These are phyloP conservation scores for Lanmaoa pseudosensibilis DNA, from an alignment of 768 basidiomycete species.

Conservation along the genomic window DNA sequence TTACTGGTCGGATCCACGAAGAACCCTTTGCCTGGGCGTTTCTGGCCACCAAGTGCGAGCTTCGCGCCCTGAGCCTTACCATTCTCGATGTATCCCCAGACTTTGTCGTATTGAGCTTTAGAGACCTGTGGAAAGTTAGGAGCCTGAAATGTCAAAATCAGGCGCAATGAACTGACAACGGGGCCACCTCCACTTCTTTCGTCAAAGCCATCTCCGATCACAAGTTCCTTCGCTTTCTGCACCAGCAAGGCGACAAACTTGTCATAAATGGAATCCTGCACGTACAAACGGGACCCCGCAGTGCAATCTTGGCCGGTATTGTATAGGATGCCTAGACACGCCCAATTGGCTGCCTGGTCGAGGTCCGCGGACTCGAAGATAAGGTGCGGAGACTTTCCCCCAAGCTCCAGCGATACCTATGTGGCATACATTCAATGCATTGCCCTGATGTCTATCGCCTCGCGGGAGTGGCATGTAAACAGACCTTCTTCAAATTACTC, in stretches of 20 bases:
- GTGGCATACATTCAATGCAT: constrained; percentile 11
- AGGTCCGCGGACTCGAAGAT: constrained; percentile 91
- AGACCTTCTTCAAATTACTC: constrained; percentile 90
- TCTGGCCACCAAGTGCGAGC: constrained; percentile 74
- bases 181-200: constrained; percentile 77
- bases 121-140: constrained; percentile 55
- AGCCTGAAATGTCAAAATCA: constrained; percentile 6
- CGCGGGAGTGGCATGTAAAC: constrained; percentile 29
- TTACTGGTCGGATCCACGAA: constrained; percentile 88
- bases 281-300: constrained; percentile 87
- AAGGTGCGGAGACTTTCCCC: constrained; percentile 89
- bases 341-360: constrained; percentile 84
- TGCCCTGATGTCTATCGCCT: constrained; percentile 18
- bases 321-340: constrained; percentile 81
- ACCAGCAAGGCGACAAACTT: constrained; percentile 71
- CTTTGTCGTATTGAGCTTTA: constrained; percentile 79
- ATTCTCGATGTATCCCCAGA: constrained; percentile 85
- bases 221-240: constrained; percentile 62
- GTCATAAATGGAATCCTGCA: constrained; percentile 86
- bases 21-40: constrained; percentile 75
- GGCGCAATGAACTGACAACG: constrained; percentile 52
- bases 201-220: constrained; percentile 82
- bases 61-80: constrained; percentile 86
- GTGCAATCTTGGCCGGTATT: constrained; percentile 94
- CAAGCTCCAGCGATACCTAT: constrained; percentile 88